Evolutionary conservation across 441 rosid species (phyloP).

Genomic region (Hypseocharis bilobata): DNA sequence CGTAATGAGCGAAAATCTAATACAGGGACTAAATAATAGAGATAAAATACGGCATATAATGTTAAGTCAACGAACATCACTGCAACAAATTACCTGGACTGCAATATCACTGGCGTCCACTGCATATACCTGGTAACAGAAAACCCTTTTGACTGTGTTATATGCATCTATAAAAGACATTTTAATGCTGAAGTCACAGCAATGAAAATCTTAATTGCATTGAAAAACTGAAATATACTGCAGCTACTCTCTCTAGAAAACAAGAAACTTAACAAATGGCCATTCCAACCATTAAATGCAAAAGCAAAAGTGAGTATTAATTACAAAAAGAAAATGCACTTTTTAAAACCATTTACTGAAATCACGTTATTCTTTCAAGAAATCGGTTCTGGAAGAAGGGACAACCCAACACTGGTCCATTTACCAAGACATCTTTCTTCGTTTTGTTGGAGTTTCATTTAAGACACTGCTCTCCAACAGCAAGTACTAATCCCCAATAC

Average conservation of each 20-base stretch:
- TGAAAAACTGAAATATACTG: background rate
- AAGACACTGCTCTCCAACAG: background rate
- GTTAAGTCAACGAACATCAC: slow-evolving; percentile 1
- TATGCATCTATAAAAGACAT: background rate
- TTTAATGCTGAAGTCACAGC: background rate
- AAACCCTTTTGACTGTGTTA: slow-evolving; percentile 3
- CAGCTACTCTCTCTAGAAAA: background rate
- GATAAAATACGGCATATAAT: no score
- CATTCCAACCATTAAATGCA: background rate
- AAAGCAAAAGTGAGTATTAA: background rate
- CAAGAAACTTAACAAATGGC: background rate
- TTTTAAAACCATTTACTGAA: no score
- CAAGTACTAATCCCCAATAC: background rate
- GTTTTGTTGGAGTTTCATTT: background rate
- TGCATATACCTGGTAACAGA: slow-evolving; percentile 69
- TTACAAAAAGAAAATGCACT: background rate
- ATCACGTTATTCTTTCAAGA: background rate
- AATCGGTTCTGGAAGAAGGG: background rate
- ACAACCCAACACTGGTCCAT: no score
- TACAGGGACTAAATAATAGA: no score
- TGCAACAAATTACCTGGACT: slow-evolving; percentile 57
- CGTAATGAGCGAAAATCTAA: background rate
- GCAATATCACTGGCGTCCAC: slow-evolving; percentile 98
- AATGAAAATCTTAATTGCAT: background rate
- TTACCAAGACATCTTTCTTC: background rate